Evolutionary conservation across 768 basidiomycete species (phyloP), one percentile per base, ranked within the genome.

Genomic region (Hypsizygus marmoreus): DNA sequence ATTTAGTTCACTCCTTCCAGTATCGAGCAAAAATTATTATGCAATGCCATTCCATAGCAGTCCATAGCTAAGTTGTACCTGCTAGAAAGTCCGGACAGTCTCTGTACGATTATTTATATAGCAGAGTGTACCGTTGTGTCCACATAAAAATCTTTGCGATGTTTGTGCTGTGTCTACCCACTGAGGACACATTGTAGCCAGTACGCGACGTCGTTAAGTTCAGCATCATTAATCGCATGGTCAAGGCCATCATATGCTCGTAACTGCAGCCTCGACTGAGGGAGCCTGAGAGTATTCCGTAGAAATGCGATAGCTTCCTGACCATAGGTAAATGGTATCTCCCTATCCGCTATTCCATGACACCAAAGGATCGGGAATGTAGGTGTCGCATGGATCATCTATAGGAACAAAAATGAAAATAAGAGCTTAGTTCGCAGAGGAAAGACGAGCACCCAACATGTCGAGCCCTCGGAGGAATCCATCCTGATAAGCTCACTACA

Each of bases 401-500:
- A 57, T 65, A 63, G 20, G 9, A 32, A 3, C 35, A 30, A 26
- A 7, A 28, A 5, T 23, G 25, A 20, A 37, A 28, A 13, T 26
- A 36, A 22, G 12, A 20, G 36, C 25, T 14, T 13, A 23, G 6
- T 19, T 20, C 13, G 3, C n/a, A 11, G 23, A 22, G 43, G 35
- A 32, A 37, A 25, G 28, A 12, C 23, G 38, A n/a, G 34, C 12
- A 49, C 22, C 14, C 45, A 41, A 71, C 73, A 48, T 71, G 57
- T 50, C 67, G 59, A 13, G 62, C 58, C 26, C 53, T 52, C n/a
- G 51, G 57, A 8, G 74, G 74, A 9, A 76, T 68, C 75, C 74
- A 76, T 2, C 75, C 73, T 9, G 73, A 71, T 3, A 76, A 53
- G 49, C 70, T 68, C 4, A 63, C 67, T n/a, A 74, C 68, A 28